Conservation (phyloP, 805 yeast species). For the Wickerhamiella nectarea region DNA sequence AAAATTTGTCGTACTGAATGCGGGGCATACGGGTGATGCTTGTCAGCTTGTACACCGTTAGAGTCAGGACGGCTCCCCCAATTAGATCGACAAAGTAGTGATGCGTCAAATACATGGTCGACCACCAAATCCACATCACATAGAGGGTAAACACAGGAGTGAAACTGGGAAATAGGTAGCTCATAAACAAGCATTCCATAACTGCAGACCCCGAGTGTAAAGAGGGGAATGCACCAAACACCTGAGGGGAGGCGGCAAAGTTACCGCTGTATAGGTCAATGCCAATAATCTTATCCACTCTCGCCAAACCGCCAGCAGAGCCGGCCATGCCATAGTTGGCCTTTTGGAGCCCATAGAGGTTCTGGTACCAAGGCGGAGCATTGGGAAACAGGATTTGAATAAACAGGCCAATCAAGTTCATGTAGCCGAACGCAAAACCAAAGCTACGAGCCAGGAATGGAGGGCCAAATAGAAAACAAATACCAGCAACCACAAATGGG, state of each 20-base stretch:
- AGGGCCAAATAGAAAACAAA: conserved; percentile 78
- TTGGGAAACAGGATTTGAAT: conserved; percentile 77
- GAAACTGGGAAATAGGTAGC: conserved; percentile 64
- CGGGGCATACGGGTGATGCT: conserved; percentile 53
- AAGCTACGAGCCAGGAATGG: conserved; percentile 73
- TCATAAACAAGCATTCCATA: conserved; percentile 78
- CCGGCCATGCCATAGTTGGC: conserved; percentile 88
- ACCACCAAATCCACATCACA: conserved; percentile 95
- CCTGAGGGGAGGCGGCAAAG: conserved; percentile 75
- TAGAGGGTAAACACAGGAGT: conserved; percentile 57
- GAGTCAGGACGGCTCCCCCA: conserved; percentile 82
- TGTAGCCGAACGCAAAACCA: conserved; percentile 88
- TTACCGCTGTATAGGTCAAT: conserved; percentile 70
- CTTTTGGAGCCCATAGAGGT: conserved; percentile 68
- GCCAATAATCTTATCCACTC: conserved; percentile 71
- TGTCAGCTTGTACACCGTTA: conserved; percentile 53
- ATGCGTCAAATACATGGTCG: conserved; percentile 94
- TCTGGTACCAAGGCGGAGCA: conserved; percentile 96
- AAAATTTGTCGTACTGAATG: conserved; percentile 26
- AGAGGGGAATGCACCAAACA: conserved; percentile 80
- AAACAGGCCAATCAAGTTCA: conserved; percentile 77
- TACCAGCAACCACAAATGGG: conserved; percentile 72
- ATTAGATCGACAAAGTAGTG: conserved; percentile 89
- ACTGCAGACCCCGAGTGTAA: conserved; percentile 90
- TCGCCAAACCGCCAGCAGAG: conserved; percentile 86